A percentile compares a stretch with the other conserved stretches of the same genome.
Evolutionary conservation across 1,284 basidiomycete genomes (phyloP).

Genomic region (Ceratobasidium sp.): DNA sequence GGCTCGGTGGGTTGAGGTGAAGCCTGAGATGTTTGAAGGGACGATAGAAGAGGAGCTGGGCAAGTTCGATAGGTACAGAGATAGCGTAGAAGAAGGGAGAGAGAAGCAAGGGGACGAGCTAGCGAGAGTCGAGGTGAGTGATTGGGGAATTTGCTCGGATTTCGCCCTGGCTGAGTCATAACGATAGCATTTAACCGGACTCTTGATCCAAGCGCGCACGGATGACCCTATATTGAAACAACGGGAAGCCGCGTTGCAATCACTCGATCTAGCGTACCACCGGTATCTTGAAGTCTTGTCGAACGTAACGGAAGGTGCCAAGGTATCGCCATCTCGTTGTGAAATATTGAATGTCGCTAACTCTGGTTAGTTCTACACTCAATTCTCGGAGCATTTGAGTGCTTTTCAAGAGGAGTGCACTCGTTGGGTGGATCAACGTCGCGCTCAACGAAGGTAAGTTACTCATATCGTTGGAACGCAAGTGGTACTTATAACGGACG

Average conservation of each 20-base stretch:
- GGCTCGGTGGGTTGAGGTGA: slow-evolving; percentile 72
- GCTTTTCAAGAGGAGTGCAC: slow-evolving; percentile 51
- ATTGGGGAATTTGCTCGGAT: background rate
- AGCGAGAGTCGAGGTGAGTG: slow-evolving; percentile 68
- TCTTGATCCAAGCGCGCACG: slow-evolving; percentile 78
- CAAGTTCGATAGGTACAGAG: slow-evolving; percentile 80
- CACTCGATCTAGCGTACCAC: slow-evolving; percentile 86
- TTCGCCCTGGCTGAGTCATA: background rate
- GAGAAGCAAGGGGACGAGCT: slow-evolving; percentile 71
- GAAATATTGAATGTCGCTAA: background rate
- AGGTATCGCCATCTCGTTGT: slow-evolving; percentile 58
- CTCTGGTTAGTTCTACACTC: slow-evolving; percentile 52
- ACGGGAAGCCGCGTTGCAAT: slow-evolving; percentile 84
- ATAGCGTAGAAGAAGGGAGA: slow-evolving; percentile 67
- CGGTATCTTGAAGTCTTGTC: slow-evolving; percentile 86
- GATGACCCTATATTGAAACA: slow-evolving; percentile 81
- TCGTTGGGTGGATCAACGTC: slow-evolving; percentile 22
- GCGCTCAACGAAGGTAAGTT: slow-evolving; percentile 10
- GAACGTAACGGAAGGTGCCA: slow-evolving; percentile 88
- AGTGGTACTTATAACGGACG: background rate
- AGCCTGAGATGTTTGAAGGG: slow-evolving; percentile 85
- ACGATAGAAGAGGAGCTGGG: slow-evolving; percentile 77
- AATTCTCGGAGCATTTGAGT: slow-evolving; percentile 53
- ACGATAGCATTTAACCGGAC: slow-evolving; percentile 70
- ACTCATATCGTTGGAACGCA: background rate